Evolutionary conservation across 164 flowering plant genomes (phyloP), one percentile per base, ranked within the genome.

Genomic region (Dillenia turbinata): DNA sequence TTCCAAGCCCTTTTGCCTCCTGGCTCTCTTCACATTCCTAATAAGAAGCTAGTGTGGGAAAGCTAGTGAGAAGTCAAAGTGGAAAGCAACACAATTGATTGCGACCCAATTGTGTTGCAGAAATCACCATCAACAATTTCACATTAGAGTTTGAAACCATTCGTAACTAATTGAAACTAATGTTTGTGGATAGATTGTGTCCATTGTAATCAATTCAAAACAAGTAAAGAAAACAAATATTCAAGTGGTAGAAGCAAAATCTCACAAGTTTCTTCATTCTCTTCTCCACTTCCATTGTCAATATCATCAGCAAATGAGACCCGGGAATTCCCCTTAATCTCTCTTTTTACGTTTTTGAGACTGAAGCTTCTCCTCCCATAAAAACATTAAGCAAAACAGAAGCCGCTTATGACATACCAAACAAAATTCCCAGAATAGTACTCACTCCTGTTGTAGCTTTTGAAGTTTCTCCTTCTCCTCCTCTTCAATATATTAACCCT

Each of bases 401-500:
- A 59, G 12, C 2, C n/a, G 9, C n/a, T 64, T 12, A 15, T 59
- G 8, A 54, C 17, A 12, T 5, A 2, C 33, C 2, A 26, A 26
- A 26, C 12, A 54, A 46, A 14, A 11, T 24, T 15, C 26, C n/a
- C 2, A 56, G 54, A 16, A 33, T 12, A 62, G 8, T 19, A 85
- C 96, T 78, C 70, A 94, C 97, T 94, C 97, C 78, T 91, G 93
- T 57, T 86, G 99, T 62, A 85, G 73, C 82, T 91, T 94, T 70
- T 83, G 95, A 63, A 87, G 91, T 67, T 91, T 90, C 81, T 94
- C 98, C 78, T 91, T 94, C 77, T 94, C 98, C 77, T 94, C 98
- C 75, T 94, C 98, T 67, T 94, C 97, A 63, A 94, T 58, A 94
- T 89, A 66, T 86, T 91, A 43, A 89, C 96, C 77, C 98, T 86